phyloP scores from a whole-genome alignment of 768 basidiomycete genomes.

The Tricholoma flavovirens region DNA sequence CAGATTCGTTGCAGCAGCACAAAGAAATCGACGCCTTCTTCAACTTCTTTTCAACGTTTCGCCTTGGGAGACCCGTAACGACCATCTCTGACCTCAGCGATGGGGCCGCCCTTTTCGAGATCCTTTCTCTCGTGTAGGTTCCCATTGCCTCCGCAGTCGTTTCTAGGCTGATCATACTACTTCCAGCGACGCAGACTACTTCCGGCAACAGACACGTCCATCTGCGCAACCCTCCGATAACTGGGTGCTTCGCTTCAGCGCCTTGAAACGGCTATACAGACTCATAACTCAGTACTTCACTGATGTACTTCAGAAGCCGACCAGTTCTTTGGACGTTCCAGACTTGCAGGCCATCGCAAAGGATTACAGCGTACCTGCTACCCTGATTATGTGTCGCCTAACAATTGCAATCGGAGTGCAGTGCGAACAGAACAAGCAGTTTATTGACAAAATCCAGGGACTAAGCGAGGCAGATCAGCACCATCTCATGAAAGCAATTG shows the following conservation, averaged over 20 bases:
- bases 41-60: slow-evolving; percentile 73
- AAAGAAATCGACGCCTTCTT: slow-evolving; percentile 79
- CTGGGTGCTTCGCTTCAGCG: slow-evolving; percentile 83
- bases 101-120: slow-evolving; percentile 68
- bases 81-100: slow-evolving; percentile 71
- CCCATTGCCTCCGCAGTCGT: background rate
- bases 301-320: slow-evolving; percentile 77
- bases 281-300: slow-evolving; percentile 86
- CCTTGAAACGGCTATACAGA: slow-evolving; percentile 80
- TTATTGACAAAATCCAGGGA: slow-evolving; percentile 84
- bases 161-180: slow-evolving; percentile 4
- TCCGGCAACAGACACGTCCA: slow-evolving; percentile 55
- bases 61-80: slow-evolving; percentile 57
- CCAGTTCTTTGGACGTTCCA: slow-evolving; percentile 75
- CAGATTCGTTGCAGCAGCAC: slow-evolving; percentile 30
- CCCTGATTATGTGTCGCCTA: slow-evolving; percentile 71
- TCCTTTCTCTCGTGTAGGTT: slow-evolving; percentile 71
- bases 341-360: slow-evolving; percentile 84
- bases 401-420: slow-evolving; percentile 86
- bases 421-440: slow-evolving; percentile 81
- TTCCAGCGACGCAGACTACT: slow-evolving; percentile 72
- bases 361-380: slow-evolving; percentile 58
- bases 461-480: slow-evolving; percentile 82
- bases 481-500: slow-evolving; percentile 88
- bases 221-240: slow-evolving; percentile 69